phyloP scores from a whole-genome alignment of 208 protist species.

The Acanthamoeba lenticulata region DNA sequence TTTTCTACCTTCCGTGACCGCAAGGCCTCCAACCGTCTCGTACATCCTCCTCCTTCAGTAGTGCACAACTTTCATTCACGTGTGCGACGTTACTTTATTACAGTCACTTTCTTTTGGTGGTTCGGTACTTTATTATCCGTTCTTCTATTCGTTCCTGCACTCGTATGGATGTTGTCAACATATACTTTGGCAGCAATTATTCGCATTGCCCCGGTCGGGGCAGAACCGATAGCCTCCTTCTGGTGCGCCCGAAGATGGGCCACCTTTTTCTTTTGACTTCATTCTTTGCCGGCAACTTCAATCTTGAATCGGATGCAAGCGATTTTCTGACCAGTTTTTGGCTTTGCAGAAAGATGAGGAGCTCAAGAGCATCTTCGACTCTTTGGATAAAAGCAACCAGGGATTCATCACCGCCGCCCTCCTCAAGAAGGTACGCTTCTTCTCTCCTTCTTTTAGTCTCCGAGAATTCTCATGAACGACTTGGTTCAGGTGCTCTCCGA shows the following conservation, averaged over 20 bases:
- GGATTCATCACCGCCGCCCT: slow-evolving; percentile 49
- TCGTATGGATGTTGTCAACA: neutral
- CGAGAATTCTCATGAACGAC: too few species aligned
- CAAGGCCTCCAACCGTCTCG: neutral
- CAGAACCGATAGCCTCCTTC: neutral
- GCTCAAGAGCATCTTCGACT: slow-evolving; percentile 47
- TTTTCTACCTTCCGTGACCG: neutral
- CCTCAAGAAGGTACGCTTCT: neutral
- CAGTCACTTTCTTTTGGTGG: neutral
- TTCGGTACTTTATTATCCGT: too few species aligned
- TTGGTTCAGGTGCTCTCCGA: slow-evolving; percentile 30
- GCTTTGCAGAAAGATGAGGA: slow-evolving; percentile 58
- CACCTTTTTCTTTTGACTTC: too few species aligned
- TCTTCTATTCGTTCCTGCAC: neutral
- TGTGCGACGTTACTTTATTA: too few species aligned
- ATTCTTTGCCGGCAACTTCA: too few species aligned
- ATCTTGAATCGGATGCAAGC: too few species aligned
- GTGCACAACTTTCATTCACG: neutral
- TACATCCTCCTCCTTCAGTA: neutral
- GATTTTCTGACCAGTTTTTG: neutral
- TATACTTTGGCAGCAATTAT: slow-evolving; percentile 37
- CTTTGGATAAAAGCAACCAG: slow-evolving; percentile 56
- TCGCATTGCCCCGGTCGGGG: neutral
- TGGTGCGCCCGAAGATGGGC: neutral
- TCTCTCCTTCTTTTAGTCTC: too few species aligned